Evolutionary conservation across 2,329 filamentous ascomycete genomes (phyloP).

Genomic region (Pyricularia grisea): DNA sequence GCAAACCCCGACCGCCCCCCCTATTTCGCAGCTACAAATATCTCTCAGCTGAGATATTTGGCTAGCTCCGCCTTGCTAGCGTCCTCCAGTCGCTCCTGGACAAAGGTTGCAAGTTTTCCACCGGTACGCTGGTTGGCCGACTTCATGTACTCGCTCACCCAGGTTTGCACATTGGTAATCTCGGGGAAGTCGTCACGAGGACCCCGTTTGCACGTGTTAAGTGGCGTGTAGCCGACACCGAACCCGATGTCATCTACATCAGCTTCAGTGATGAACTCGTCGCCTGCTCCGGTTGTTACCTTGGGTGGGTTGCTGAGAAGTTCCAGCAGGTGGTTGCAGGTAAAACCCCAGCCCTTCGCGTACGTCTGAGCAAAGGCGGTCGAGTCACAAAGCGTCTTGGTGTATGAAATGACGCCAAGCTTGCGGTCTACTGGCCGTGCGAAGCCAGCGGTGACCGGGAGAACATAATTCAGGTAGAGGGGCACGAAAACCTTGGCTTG

Average conservation of each 20-base stretch:
- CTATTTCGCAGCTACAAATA: not conserved
- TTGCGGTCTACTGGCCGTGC: constrained; percentile 85
- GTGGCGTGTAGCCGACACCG: constrained; percentile 84
- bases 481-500: constrained; percentile 73
- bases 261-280: constrained; percentile 73
- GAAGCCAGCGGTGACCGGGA: constrained; percentile 82
- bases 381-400: constrained; percentile 84
- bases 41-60: constrained; percentile 34
- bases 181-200: constrained; percentile 78
- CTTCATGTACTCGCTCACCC: constrained; percentile 73
- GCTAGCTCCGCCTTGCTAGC: constrained; percentile 47
- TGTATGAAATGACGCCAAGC: constrained; percentile 83
- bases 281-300: constrained; percentile 53
- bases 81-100: constrained; percentile 58
- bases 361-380: constrained; percentile 74
- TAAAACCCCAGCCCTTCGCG: constrained; percentile 84
- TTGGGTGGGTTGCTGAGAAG: constrained; percentile 79
- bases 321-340: constrained; percentile 80
- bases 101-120: constrained; percentile 62
- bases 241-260: constrained; percentile 95
- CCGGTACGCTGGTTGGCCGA: constrained; percentile 65
- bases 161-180: constrained; percentile 69
- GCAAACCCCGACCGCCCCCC: too few relatives aligned
- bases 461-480: constrained; percentile 78
- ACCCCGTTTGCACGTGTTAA: constrained; percentile 78